phyloP scores from a whole-genome alignment of 2,329 filamentous ascomycete species.

The Claviceps cyperi region DNA sequence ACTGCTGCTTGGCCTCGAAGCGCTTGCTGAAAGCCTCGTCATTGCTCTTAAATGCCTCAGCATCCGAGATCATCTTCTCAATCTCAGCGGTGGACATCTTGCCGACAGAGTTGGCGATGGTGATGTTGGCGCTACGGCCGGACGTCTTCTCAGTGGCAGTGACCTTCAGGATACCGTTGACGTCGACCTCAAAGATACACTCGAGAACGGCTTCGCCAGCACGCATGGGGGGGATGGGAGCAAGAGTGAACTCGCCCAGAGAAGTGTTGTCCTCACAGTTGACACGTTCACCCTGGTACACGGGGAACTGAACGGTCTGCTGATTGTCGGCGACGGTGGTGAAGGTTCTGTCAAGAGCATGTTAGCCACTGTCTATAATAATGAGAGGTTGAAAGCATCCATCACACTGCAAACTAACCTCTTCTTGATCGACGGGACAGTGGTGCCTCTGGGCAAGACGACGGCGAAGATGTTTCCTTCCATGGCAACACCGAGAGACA shows the following conservation, averaged over 20 bases:
- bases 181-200: constrained; percentile 97
- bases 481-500: constrained; percentile 98
- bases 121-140: constrained; percentile 96
- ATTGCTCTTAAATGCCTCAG: constrained; percentile 95
- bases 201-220: constrained; percentile 94
- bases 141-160: constrained; percentile 98
- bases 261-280: constrained; percentile 99
- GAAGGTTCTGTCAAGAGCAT: constrained; percentile 42
- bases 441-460: constrained; percentile 53
- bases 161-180: constrained; percentile 99
- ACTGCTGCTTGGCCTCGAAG: constrained; percentile 97
- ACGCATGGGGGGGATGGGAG: constrained; percentile 75
- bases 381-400: background rate
- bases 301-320: constrained; percentile 62
- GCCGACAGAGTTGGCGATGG: constrained; percentile 97
- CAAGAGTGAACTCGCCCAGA: constrained; percentile 90
- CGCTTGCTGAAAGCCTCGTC: constrained; percentile 99
- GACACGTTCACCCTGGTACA: constrained; percentile 91
- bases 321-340: constrained; percentile 71
- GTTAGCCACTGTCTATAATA: background rate
- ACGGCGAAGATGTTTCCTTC: constrained; percentile 98
- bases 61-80: constrained; percentile 93
- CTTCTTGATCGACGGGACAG: constrained; percentile 61
- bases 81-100: constrained; percentile 93
- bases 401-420: constrained; percentile 14